Conservation (phyloP, 2,329 filamentous ascomycete genomes). For the Colletotrichum liriopes region DNA sequence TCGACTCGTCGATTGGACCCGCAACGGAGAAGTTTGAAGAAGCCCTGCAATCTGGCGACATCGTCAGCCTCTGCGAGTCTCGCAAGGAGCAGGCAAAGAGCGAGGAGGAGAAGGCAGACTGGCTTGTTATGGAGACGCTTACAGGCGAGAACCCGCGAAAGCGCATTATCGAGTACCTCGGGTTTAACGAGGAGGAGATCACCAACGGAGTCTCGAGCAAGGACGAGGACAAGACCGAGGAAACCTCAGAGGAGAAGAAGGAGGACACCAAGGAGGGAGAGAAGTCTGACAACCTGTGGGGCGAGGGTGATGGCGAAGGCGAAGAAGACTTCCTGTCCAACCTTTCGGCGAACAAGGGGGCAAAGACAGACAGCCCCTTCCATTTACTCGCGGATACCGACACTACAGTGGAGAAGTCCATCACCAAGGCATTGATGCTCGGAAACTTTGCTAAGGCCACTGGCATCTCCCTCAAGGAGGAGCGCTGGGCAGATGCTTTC, state of each 20-base stretch:
- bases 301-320: slow-evolving; percentile 75
- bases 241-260: slow-evolving; percentile 50
- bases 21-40: slow-evolving; percentile 91
- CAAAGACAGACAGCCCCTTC: slow-evolving; percentile 95
- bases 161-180: slow-evolving; percentile 89
- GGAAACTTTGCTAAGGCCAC: slow-evolving; percentile 93
- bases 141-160: slow-evolving; percentile 88
- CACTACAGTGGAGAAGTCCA: slow-evolving; percentile 84
- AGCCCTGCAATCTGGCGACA: slow-evolving; percentile 82
- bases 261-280: slow-evolving; percentile 55
- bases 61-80: slow-evolving; percentile 84
- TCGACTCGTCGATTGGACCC: slow-evolving; percentile 87
- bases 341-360: slow-evolving; percentile 88
- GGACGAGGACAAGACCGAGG: slow-evolving; percentile 51
- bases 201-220: slow-evolving; percentile 63
- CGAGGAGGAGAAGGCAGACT: slow-evolving; percentile 95
- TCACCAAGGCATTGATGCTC: slow-evolving; percentile 90
- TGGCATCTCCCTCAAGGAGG: slow-evolving; percentile 88
- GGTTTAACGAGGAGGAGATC: slow-evolving; percentile 79
- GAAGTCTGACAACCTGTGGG: slow-evolving; percentile 82
- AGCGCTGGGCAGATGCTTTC: slow-evolving; percentile 95
- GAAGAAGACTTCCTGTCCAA: slow-evolving; percentile 86
- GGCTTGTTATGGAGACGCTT: slow-evolving; percentile 93
- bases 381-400: slow-evolving; percentile 89
- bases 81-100: slow-evolving; percentile 82